Evolutionary conservation across 192 early-diverging fungal genomes (phyloP).

Genomic region (Linnemannia exigua): DNA sequence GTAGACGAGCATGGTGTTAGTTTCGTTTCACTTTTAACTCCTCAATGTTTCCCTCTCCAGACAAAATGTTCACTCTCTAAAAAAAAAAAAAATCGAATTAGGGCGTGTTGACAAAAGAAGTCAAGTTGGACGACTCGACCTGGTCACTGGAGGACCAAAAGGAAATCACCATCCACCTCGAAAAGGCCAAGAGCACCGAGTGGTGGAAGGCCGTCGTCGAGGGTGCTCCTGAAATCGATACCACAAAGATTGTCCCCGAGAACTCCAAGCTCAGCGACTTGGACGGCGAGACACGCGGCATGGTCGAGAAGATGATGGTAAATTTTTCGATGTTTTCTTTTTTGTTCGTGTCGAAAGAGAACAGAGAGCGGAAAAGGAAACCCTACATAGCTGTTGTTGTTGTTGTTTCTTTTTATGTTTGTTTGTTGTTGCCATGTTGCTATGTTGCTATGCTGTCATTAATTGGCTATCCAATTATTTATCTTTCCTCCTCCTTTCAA

Average conservation of each 20-base stretch:
- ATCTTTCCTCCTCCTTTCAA: conserved; percentile 12
- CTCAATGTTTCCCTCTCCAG: background rate
- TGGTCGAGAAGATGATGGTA: conserved; percentile 99
- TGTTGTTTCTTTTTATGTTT: background rate
- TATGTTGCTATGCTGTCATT: background rate
- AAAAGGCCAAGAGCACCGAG: conserved; percentile 84
- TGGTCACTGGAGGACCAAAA: conserved; percentile 85
- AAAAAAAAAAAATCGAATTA: conserved; percentile 31
- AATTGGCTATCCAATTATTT: background rate
- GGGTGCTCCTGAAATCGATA: conserved; percentile 86
- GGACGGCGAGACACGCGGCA: conserved; percentile 90
- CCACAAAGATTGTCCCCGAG: conserved; percentile 90
- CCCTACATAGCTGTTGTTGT: background rate
- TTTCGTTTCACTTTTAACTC: too few species aligned
- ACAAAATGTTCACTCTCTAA: too few species aligned
- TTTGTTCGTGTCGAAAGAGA: background rate
- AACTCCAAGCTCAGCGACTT: conserved; percentile 89
- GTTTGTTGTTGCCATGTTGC: background rate
- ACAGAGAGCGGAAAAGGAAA: too few species aligned
- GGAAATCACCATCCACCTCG: conserved; percentile 83
- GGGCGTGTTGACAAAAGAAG: conserved; percentile 77
- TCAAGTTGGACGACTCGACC: conserved; percentile 85
- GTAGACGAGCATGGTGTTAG: conserved; percentile 2
- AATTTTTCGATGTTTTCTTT: background rate
- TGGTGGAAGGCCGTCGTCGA: conserved; percentile 94